Percentiles rank a stretch among this genome's conserved stretches.
Evolutionary conservation across 108 stramenopile genomes (phyloP).

Genomic region (Pseudonitzschia delicatissima): DNA sequence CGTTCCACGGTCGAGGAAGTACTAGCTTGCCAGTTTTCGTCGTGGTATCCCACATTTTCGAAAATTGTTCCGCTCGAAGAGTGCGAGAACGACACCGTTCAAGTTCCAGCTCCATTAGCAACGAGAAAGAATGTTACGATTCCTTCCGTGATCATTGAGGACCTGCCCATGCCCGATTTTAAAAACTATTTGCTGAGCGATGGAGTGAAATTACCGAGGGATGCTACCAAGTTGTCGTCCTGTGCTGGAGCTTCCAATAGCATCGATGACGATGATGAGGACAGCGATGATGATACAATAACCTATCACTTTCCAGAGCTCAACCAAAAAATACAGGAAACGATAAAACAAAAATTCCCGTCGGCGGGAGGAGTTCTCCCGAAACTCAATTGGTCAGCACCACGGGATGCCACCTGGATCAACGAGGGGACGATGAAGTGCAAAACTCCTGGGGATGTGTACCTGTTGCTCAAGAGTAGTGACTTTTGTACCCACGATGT

Average conservation of each 20-base stretch:
- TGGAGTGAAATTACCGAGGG: constrained; percentile 76
- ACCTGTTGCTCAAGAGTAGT: constrained; percentile 89
- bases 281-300: constrained; percentile 20
- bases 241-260: constrained; percentile 44
- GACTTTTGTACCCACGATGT: constrained; percentile 88
- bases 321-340: constrained; percentile 33
- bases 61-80: constrained; percentile 5
- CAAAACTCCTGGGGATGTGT: constrained; percentile 84
- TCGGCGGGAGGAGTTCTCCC: constrained; percentile 39
- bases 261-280: constrained; percentile 29
- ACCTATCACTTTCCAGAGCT: constrained; percentile 52
- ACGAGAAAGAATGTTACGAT: constrained; percentile 65
- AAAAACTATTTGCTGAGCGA: constrained; percentile 75
- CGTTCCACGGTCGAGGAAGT: constrained; percentile 15
- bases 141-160: constrained; percentile 47
- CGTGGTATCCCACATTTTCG: constrained; percentile 44
- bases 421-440: constrained; percentile 89
- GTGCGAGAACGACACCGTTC: neutral
- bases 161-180: constrained; percentile 59
- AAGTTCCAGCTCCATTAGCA: neutral
- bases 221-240: constrained; percentile 56
- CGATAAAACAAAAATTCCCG: constrained; percentile 30
- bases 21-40: constrained; percentile 37
- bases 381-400: constrained; percentile 90
- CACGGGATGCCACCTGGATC: constrained; percentile 93